Conservation (phyloP, 2,329 filamentous ascomycete genomes). For the Aspergillus udagawae region DNA sequence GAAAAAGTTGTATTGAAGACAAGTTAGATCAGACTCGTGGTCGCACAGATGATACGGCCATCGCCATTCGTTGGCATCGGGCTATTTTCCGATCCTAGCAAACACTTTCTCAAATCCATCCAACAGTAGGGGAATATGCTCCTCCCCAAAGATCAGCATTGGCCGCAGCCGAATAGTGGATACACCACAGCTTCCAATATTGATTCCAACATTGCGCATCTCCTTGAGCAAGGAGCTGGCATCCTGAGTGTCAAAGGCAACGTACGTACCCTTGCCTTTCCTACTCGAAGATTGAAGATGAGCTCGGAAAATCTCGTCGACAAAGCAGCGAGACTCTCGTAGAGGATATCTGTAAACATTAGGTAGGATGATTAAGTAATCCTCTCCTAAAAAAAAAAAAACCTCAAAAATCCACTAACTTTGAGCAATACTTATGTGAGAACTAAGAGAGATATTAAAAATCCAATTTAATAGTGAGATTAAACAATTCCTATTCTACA, state of each 20-base stretch:
- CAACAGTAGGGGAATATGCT: not conserved
- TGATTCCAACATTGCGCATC: slow-evolving; percentile 5
- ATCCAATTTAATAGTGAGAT: no score
- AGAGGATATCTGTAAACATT: no score
- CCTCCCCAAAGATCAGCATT: slow-evolving; percentile 2
- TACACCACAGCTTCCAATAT: slow-evolving; percentile 5
- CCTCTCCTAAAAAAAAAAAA: no score
- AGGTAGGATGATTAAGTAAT: no score
- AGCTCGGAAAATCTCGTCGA: not conserved
- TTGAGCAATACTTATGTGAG: no score
- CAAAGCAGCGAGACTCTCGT: not conserved
- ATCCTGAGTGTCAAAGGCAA: slow-evolving; percentile 4
- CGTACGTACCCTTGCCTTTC: slow-evolving; percentile 1
- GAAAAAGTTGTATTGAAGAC: no score
- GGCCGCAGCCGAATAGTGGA: slow-evolving; percentile 4
- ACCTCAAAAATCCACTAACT: no score
- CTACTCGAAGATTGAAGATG: slow-evolving; percentile 1
- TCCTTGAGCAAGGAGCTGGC: slow-evolving; percentile 2
- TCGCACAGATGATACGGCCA: no score
- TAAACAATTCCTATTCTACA: no score
- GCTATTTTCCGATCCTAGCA: not conserved
- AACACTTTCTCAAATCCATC: slow-evolving; percentile 1
- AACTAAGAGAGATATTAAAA: no score
- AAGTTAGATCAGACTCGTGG: no score
- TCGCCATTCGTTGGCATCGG: no score